Conservation (phyloP, 2,329 filamentous ascomycete species). For the Neoscytalidium dimidiatum region DNA sequence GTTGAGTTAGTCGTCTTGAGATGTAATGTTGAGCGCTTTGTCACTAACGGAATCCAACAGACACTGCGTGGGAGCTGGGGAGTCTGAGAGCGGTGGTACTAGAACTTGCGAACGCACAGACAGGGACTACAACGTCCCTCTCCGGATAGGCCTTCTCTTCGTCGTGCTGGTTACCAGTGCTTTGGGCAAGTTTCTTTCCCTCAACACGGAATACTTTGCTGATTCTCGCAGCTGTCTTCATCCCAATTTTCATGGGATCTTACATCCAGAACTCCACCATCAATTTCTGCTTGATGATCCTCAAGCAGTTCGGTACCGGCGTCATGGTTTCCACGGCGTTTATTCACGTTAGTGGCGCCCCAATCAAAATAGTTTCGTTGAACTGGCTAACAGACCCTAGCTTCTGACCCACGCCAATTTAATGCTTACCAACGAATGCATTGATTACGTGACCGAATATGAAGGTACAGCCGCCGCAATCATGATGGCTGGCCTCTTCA, state of each 20-base stretch:
- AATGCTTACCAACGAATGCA: constrained; percentile 71
- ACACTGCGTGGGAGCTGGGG: constrained; percentile 59
- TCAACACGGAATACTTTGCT: neutral
- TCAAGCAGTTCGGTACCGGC: constrained; percentile 74
- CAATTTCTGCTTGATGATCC: constrained; percentile 57
- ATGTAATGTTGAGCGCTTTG: neutral
- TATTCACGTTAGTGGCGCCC: constrained; percentile 57
- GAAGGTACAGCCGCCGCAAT: constrained; percentile 71
- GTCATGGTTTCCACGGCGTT: constrained; percentile 73
- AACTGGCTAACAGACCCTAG: constrained; percentile 39
- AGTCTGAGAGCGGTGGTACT: constrained; percentile 24
- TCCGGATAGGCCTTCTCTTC: constrained; percentile 72
- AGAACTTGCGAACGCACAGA: constrained; percentile 49
- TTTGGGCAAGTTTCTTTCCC: constrained; percentile 59
- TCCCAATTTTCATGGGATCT: constrained; percentile 64
- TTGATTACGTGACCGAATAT: constrained; percentile 62
- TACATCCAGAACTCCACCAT: constrained; percentile 56
- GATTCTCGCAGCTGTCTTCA: constrained; percentile 53
- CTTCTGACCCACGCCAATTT: constrained; percentile 72
- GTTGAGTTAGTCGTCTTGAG: constrained; percentile 61
- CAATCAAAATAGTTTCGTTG: neutral
- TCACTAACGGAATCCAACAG: constrained; percentile 29
- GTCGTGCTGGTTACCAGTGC: constrained; percentile 69
- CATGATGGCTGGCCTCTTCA: constrained; percentile 71
- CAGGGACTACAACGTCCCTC: constrained; percentile 66